Evolutionary conservation across 164 flowering plant genomes (phyloP).

Genomic region (Umbilicus rupestris): DNA sequence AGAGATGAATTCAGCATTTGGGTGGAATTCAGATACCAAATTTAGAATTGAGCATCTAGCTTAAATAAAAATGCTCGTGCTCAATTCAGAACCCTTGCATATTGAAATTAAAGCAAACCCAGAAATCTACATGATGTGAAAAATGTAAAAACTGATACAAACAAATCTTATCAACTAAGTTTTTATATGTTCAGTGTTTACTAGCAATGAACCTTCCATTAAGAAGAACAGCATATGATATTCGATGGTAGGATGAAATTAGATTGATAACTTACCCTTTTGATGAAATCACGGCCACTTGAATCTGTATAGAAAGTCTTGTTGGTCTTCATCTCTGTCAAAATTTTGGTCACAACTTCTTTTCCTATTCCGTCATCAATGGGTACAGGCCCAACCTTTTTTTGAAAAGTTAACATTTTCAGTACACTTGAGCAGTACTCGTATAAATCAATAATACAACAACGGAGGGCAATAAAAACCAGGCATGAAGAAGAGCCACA

Average conservation of each 20-base stretch:
- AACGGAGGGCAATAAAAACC: background rate
- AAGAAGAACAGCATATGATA: no score
- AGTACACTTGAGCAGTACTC: background rate
- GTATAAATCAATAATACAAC: background rate
- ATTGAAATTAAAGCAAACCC: background rate
- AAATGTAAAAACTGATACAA: background rate
- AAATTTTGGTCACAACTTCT: conserved; percentile 62
- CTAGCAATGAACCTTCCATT: no score
- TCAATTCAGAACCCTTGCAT: background rate
- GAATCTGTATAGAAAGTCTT: conserved; percentile 72
- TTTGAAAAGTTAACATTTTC: background rate
- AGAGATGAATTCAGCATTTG: no score
- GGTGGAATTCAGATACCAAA: background rate
- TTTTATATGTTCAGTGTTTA: background rate
- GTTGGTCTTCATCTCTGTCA: conserved; percentile 33
- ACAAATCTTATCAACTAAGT: background rate
- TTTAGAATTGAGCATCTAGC: background rate
- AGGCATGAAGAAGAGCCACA: background rate
- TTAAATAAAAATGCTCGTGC: background rate
- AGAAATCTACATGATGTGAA: background rate
- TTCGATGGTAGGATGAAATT: no score
- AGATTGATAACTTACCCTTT: conserved; percentile 45
- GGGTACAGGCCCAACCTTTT: conserved; percentile 65
- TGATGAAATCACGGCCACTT: conserved; percentile 85
- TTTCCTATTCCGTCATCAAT: conserved; percentile 60